A percentile compares a stretch with the other conserved stretches of the same genome.
These are phyloP conservation scores for Cyclostephanos tholiformis DNA, from an alignment of 108 stramenopile genomes.

Conservation along the genomic window DNA sequence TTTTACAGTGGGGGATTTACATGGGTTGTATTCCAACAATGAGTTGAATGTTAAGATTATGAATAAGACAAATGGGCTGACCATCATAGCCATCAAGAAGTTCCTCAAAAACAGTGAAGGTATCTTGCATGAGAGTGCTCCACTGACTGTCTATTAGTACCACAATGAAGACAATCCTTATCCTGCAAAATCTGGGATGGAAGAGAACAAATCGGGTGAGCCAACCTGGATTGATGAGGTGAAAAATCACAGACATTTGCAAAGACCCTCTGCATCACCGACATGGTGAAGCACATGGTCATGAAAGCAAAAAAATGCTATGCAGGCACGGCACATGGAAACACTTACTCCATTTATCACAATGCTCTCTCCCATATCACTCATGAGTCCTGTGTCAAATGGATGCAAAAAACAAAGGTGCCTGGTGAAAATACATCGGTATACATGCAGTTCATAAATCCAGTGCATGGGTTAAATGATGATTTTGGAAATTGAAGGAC, in stretches of 20 bases:
- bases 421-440: background rate
- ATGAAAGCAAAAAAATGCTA: background rate
- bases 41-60: background rate
- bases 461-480: background rate
- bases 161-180: conserved; percentile 2
- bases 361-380: background rate
- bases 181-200: background rate
- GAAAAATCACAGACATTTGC: background rate
- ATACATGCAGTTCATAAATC: background rate
- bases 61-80: background rate
- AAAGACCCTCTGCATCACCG: background rate
- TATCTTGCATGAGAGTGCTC: background rate
- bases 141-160: background rate
- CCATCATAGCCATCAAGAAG: background rate
- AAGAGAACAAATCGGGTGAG: background rate
- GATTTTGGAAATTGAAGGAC: background rate
- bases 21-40: background rate
- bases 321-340: background rate
- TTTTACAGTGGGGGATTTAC: background rate
- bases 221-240: background rate
- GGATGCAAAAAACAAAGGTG: conserved; percentile 2
- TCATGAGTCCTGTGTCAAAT: background rate
- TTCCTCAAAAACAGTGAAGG: background rate
- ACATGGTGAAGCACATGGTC: conserved; percentile 7
- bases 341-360: background rate